Evolutionary conservation across 306 rosid genomes (phyloP), one percentile per base, ranked within the genome.

Genomic region (Elaeagnus macrophylla): DNA sequence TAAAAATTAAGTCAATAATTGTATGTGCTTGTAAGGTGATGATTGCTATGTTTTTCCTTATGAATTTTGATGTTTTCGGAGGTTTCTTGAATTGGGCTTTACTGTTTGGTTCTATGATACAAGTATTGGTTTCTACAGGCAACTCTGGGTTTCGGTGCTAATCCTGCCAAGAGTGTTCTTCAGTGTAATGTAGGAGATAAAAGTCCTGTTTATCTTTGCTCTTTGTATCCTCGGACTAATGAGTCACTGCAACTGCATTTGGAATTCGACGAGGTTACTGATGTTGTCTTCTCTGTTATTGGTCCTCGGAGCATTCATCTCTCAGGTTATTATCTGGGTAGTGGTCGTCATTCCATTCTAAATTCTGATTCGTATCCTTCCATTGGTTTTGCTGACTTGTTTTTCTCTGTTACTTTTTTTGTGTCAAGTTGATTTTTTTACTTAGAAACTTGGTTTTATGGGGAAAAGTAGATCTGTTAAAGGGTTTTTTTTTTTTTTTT

Each of bases 271-370:
- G 97, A 90, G 79, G 67, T 64, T 57, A 81, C 73, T 41, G 73
- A 86, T 8, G 94, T 90, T 44, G n/a, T 86, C 60, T 82, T 90
- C 77, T 86, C 94, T 0, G 95, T 82, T n/a, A 37, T 90, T 61
- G 95, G 97, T 25, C 91, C 88, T 61, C 83, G 86, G 57, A 83
- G 94, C 54, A 72, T 90, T 70, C 94, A 83, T 61, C 79, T 90
- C n/a, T 82, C 88, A 25, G 95, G 97, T 37, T 80, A 75, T 49
- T 83, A 75, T 71, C 57, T 85, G 7, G 60, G 75, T 12, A 46
- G 59, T 46, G 15, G 56, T n/a, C 71, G 39, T 13, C 64, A 37
- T 37, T 1, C 32, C 65, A 51, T 49, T 65, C 4, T 51, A 13
- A 44, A 62, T 36, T 78, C 72, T 15, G 75, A 77, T 18, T 81